Evolutionary conservation across 2,329 filamentous ascomycete species (phyloP), one percentile per base, ranked within the genome.

Genomic region (Coleophoma eucalyptorum): DNA sequence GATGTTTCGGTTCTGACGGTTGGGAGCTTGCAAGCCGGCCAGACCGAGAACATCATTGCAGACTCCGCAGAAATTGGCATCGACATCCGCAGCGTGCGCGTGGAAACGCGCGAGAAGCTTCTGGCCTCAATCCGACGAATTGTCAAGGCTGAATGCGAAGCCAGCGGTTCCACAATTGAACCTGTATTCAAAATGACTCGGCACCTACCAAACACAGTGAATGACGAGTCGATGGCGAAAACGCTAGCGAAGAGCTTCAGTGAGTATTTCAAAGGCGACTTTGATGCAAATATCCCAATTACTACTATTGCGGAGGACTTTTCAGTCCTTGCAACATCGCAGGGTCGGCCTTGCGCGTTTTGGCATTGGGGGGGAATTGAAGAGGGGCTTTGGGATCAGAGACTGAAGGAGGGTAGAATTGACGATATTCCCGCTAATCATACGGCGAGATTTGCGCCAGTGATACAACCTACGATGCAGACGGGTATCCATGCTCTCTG

Each of bases 341-440:
- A 48, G 4, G 26, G 42, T 21, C 26, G 69, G 56, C 80, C 80
- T 4, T 72, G 69, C 50, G 73, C 68, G 43, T 83, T 82, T 57
- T 83, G 78, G 68, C 67, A 77, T 57, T 72, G 80, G 54, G 81
- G 81, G 0, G 78, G 79, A 0, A 71, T 72, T 34, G 74, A 78
- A 51, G 65, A 65, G 0, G 69, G 70, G 46, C 43, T 71, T 5
- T 83, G 73, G 71, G 78, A 82, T 62, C 64, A 69, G 54, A 69
- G 69, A 13, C 68, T 73, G 61, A 67, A 62, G 49, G 74, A 78
- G 43, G 49, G 38, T 4, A 40, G 32, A 8, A 18, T 51, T 8
- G 15, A 48, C 6, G 20, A 41, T 13, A 69, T 84, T 6, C 75
- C 81, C 0, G 74, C 73, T 1, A 84, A 84, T 53, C 81, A 84